Evolutionary conservation across 495 filamentous ascomycete genomes (phyloP), one percentile per base, ranked within the genome.

Genomic region (Aspergillus heteromorphus): DNA sequence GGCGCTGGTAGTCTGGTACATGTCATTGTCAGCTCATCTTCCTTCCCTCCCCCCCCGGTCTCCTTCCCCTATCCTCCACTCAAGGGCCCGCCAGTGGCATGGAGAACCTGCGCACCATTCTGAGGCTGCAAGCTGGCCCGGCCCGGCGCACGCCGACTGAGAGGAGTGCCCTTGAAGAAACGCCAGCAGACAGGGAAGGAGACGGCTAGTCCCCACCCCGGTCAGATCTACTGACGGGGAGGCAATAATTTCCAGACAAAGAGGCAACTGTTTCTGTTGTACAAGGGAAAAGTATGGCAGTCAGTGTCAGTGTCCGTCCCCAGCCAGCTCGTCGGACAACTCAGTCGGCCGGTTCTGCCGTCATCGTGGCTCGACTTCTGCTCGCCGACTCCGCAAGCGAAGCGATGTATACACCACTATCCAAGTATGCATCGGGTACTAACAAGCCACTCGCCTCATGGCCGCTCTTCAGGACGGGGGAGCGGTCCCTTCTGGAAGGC

Each of bases 111-210:
- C 74, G 73, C 72, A 76, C 75, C 73, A 75, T 74, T 65, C 62
- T 70, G 73, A 75, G 74, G 72, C 74, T 77, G 74, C 74, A 75
- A 73, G 68, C 72, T 71, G 74, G 74, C 70, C 73, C 74, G 74
- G 74, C 63, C 74, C 74, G 74, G 66, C 70, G 74, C 73, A 77
- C 72, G 69, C 64, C 68, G 67, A 70, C 65, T 67, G 62, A 66
- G 68, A 64, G 63, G 63, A 59, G 23, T 64, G 62, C 61, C 65
- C 63, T 69, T 72, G 68, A 71, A 71, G 70, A 70, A 71, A 73
- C 66, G 66, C 64, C 67, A 68, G 60, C 65, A 19, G 51, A 54
- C 53, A 62, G 62, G 58, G 53, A 53, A 61, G 47, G 55, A 45
- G 59, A 52, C 49, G 59, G 45, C 59, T 60, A 65, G 58, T 57